phyloP scores from a whole-genome alignment of 192 early-diverging fungal species.

The Podochytrium sp. region DNA sequence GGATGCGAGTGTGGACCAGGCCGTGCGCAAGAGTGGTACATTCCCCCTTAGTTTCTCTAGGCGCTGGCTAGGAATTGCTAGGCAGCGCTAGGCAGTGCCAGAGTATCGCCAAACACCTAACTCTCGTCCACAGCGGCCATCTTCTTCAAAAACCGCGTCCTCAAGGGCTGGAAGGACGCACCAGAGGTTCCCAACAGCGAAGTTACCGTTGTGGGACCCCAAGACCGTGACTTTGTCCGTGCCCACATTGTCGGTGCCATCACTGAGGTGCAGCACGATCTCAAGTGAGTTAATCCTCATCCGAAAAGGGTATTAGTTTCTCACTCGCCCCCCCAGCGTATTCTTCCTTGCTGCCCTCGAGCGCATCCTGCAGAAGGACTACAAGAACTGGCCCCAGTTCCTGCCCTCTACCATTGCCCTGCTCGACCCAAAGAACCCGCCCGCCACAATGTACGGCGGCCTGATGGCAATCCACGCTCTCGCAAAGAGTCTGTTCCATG shows the following conservation, averaged over 20 bases:
- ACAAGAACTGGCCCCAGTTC: constrained; percentile 78
- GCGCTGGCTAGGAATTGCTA: no score
- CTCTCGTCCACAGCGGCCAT: constrained; percentile 59
- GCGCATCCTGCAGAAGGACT: constrained; percentile 78
- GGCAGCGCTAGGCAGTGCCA: no score
- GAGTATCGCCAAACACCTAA: no score
- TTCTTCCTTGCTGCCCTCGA: constrained; percentile 81
- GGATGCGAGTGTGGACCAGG: constrained; percentile 15
- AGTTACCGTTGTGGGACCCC: constrained; percentile 56
- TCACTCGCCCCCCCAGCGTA: constrained; percentile 21
- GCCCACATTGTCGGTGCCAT: constrained; percentile 78
- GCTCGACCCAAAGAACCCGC: constrained; percentile 67
- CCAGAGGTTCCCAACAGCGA: constrained; percentile 23
- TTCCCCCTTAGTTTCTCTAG: no score
- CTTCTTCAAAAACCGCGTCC: constrained; percentile 89
- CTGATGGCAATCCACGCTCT: constrained; percentile 80
- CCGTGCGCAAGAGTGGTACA: constrained; percentile 48
- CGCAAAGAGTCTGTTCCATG: constrained; percentile 77
- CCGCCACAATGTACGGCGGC: constrained; percentile 70
- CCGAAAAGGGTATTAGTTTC: not conserved
- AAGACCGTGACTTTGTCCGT: constrained; percentile 71
- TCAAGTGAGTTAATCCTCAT: constrained; percentile 56
- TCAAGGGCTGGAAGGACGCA: constrained; percentile 67
- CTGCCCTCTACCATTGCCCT: constrained; percentile 65
- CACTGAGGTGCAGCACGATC: constrained; percentile 66